Base-by-base conservation (phyloP, 2,329 filamentous ascomycete species). In the Verticillium nonalfalfae region DNA sequence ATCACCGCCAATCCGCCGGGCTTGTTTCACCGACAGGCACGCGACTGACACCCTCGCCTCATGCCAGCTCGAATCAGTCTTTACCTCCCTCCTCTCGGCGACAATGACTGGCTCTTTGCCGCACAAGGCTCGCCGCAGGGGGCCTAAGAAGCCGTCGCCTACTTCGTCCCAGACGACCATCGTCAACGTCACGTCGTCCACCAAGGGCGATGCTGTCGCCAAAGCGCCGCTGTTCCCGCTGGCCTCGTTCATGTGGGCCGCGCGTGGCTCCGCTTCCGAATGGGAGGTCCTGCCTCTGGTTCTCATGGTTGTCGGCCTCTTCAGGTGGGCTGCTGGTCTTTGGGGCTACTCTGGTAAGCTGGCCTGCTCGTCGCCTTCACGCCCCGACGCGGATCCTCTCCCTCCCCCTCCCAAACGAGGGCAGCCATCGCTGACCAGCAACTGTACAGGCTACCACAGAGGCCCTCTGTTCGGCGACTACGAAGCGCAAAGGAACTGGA, bases 401-500 rank as follows among this genome's bases (percentile, higher is more conserved):
- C n/a, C 39, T 15, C 7, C 39, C n/a, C n/a, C n/a, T n/a, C n/a
- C n/a, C n/a, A n/a, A n/a, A n/a, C n/a, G n/a, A 9, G 18, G 11
- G 45, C 18, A 9, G 45, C 15, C 45, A 11, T 50, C 15, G 9
- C 45, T 50, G 45, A 50, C 45, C n/a, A 10, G 5, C 45, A 10
- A n/a, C n/a, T n/a, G 3, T 50, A n/a, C 64, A 93, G 90, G 94
- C 61, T 90, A 89, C 70, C 80, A 89, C 62, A 86, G 85, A 63
- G 93, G 93, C 39, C 95, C 95, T 6, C 93, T 97, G 87, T 90
- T 93, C 71, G 95, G 95, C 66, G 95, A 99, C 75, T 99, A 97
- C 76, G 95, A 99, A 79, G 95, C 96, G 3, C 95, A 99, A 75
- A 82, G 95, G 68, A 95, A 99, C 75, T 99, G 95, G 95, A 97